Evolutionary conservation across 768 basidiomycete species (phyloP), one percentile per base, ranked within the genome.

Genomic region (Candolleomyces aberdarensis): DNA sequence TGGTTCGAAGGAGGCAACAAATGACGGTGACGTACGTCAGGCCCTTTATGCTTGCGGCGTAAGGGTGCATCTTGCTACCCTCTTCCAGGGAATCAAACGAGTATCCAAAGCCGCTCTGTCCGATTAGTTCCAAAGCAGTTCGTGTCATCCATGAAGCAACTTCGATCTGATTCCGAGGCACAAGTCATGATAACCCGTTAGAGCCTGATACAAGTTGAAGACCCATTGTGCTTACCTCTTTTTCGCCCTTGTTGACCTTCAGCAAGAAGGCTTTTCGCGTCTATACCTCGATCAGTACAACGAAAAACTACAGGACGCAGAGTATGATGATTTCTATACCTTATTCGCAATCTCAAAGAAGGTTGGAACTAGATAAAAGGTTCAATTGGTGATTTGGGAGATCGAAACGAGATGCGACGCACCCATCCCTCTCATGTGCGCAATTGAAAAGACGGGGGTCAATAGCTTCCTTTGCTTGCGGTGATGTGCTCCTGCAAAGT

Each of bases 371-470:
- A 32, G 20, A 51, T 13, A 55, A 3, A 15, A 22, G 36, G 11
- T 41, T 32, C 14, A 20, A 15, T 39, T 3, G 6, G 41, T 22
- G 44, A 6, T 9, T 4, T 22, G 20, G 50, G 17, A 13, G 41
- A 59, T 19, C 31, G 15, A 14, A 14, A 14, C 7, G 3, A 22
- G n/a, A 46, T 13, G 6, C 6, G 14, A 58, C 63, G 29, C 60
- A 77, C 77, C 66, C 73, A 79, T 74, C 22, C 69, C 66, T 6
- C 75, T 71, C 70, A 78, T 67, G 50, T 76, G 73, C 0, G 68
- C 66, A 26, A 67, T 69, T 13, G 76, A 76, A 56, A 78, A 78
- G 3, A 74, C 73, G 1, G 76, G 76, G 62, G 74, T 75, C 19
- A 78, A 56, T 64, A 78, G 67, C 59, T 75, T 76, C 20, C 76